Base-by-base conservation (phyloP, 2,329 filamentous ascomycete species). In the Diaporthe australafricana region DNA sequence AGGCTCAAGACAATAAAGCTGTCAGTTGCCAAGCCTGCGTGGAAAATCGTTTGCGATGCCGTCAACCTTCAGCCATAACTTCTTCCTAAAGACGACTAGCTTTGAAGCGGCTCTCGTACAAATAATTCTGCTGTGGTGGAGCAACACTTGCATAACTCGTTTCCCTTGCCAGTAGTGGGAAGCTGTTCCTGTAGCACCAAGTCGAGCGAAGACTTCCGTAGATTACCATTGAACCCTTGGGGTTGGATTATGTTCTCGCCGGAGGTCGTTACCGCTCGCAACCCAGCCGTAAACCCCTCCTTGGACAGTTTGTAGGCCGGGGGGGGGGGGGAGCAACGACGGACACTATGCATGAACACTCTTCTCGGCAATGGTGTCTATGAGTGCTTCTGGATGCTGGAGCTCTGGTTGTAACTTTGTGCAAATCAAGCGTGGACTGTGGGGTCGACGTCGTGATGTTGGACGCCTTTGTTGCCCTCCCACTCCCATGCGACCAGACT, bases 401-500 rank as follows among this genome's bases (percentile, higher is more conserved):
- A 20, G 27, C 16, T 17, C 70, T 75, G 52, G 53, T 50, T 69
- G 22, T 27, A 40, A 30, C 32, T 40, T 32, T 16, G 45, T 12
- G 22, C 8, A 27, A 27, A 16, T 81, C 76, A 86, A 71, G 81
- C 86, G 81, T 89, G 87, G 77, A 86, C 82, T 74, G 84, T 85
- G 75, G 82, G 81, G 79, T 87, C 82, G 76, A 89, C 82, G 11
- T 74, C 74, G 40, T 85, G 77, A 32, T 78, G 78, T 74, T 81
- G 80, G 71, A 82, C 75, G 32, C 75, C 77, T 55, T 81, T 80
- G 70, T 81, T 84, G 50, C 86, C 84, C 79, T 90, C 88, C 87
- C 90, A 94, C 80, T 95, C 91, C 93, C 93, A 96, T 68, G 91
- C 92, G 78, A 95, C 84, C 80, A 95, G 88, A 81, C 93, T 94